Percentiles rank a stretch among this genome's conserved stretches.
These are phyloP conservation scores for Sporothrix brasiliensis DNA, from an alignment of 2,329 filamentous ascomycete species.

Conservation along the genomic window DNA sequence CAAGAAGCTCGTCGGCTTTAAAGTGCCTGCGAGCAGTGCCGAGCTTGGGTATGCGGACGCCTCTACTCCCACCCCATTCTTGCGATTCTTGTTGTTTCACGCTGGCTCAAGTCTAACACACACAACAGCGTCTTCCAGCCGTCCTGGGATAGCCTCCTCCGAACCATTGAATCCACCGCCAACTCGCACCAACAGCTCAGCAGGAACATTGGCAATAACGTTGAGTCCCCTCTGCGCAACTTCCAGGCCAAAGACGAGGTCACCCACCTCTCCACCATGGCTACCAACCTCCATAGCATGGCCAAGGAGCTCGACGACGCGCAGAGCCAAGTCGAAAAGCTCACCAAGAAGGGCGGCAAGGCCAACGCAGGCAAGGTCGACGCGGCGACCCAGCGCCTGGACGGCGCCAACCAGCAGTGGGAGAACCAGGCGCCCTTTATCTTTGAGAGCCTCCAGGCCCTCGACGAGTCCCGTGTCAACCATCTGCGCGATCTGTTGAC, in stretches of 20 bases:
- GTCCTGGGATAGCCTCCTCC: constrained; percentile 86
- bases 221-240: constrained; percentile 78
- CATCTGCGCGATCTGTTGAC: constrained; percentile 88
- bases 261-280: constrained; percentile 77
- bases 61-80: not conserved
- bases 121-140: constrained; percentile 75
- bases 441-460: constrained; percentile 86
- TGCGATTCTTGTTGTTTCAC: not conserved
- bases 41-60: constrained; percentile 73
- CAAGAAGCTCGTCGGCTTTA: constrained; percentile 75
- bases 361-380: constrained; percentile 78
- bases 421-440: constrained; percentile 92
- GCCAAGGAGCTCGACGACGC: constrained; percentile 84
- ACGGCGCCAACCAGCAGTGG: constrained; percentile 83
- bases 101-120: not conserved
- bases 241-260: constrained; percentile 77
- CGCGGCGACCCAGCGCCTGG: constrained; percentile 70
- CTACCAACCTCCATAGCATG: constrained; percentile 76
- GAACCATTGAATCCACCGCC: constrained; percentile 77
- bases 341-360: constrained; percentile 76
- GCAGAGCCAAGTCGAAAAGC: constrained; percentile 82
- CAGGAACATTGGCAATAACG: constrained; percentile 80
- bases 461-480: constrained; percentile 88
- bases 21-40: constrained; percentile 71
- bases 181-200: constrained; percentile 81